Evolutionary conservation across 805 yeast genomes (phyloP), one percentile per base, ranked within the genome.

Genomic region (Sugiyamaella lignohabitans): DNA sequence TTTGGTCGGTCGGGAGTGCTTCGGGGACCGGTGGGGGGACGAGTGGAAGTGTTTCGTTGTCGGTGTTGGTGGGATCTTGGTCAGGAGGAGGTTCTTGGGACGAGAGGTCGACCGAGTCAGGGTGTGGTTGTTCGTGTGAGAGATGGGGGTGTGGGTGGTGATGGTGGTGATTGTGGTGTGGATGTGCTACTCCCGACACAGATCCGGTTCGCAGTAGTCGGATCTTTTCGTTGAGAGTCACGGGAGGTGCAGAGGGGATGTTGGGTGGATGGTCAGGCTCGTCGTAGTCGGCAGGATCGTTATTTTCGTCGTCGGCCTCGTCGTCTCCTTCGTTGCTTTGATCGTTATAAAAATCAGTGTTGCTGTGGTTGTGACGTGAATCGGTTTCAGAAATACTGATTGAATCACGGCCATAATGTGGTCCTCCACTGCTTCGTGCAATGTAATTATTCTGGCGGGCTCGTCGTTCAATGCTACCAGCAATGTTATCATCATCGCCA

Each of bases 231-330:
- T 51, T 51, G 29, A 56, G 46, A 5, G 58, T 53, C 24, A 56
- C 58, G 3, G 59, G 59, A 14, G 59, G 59, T 23, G 53, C 59
- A 4, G 55, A 45, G 5, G 59, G 54, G 32, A 52, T 46, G 39
- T 55, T 53, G 11, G 54, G 54, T 17, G 49, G 53, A 21, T 20
- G 29, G 14, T 16, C 14, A 6, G 38, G 30, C 6, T 38, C 27
- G 8, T 38, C 41, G 11, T 38, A 6, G 14, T 21, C 29, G 11
- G 8, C 32, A 27, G 8, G 8, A 27, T 27, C 32, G 16, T 38
- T 14, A 8, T 8, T 14, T 27, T 27, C 32, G 14, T 8, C 39
- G 8, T 37, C 21, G 8, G 32, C 32, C 14, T 27, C 32, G 14
- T 8, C 39, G 8, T 37, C 21, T 6, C 24, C 41, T 18, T 35